These are phyloP conservation scores for Colletotrichum sp. DNA, from an alignment of 2,329 filamentous ascomycete species.

Conservation along the genomic window DNA sequence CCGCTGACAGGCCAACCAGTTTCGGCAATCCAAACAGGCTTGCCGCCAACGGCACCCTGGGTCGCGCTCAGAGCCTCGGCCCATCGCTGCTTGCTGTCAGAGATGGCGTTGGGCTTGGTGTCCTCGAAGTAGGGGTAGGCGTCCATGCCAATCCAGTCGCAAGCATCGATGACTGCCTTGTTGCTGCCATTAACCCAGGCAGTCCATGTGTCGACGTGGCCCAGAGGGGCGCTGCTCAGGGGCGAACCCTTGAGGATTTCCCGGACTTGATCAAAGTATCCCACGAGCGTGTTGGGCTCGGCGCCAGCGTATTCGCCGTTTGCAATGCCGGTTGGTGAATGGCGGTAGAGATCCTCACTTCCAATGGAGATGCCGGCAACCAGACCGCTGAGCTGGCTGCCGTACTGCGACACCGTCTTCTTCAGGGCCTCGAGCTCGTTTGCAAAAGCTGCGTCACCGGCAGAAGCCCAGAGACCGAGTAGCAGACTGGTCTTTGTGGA, in stretches of 20 bases:
- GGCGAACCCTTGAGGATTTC: slow-evolving; percentile 66
- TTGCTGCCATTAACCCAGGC: slow-evolving; percentile 78
- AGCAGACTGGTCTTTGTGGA: slow-evolving; percentile 79
- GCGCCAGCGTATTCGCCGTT: slow-evolving; percentile 68
- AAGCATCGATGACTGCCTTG: slow-evolving; percentile 68
- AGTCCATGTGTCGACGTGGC: slow-evolving; percentile 92
- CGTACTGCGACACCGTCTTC: slow-evolving; percentile 72
- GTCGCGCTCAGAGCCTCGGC: slow-evolving; percentile 68
- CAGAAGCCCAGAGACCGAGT: slow-evolving; percentile 84
- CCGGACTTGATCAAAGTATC: slow-evolving; percentile 75
- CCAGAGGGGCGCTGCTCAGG: slow-evolving; percentile 64
- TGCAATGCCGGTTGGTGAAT: slow-evolving; percentile 71
- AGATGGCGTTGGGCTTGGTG: slow-evolving; percentile 69
- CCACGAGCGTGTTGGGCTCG: slow-evolving; percentile 64
- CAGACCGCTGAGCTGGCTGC: slow-evolving; percentile 65
- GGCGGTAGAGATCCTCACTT: slow-evolving; percentile 85
- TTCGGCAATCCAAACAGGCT: slow-evolving; percentile 86
- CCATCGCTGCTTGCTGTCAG: slow-evolving; percentile 70
- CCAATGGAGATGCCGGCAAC: slow-evolving; percentile 87
- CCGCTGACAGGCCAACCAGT: slow-evolving; percentile 86
- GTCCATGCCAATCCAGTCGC: slow-evolving; percentile 85
- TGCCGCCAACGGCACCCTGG: slow-evolving; percentile 62
- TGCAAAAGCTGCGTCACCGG: slow-evolving; percentile 63
- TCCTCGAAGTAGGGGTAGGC: slow-evolving; percentile 86
- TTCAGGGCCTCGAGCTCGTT: slow-evolving; percentile 79